Conservation (phyloP, 108 stramenopile species). For the Nitzschia palea region DNA sequence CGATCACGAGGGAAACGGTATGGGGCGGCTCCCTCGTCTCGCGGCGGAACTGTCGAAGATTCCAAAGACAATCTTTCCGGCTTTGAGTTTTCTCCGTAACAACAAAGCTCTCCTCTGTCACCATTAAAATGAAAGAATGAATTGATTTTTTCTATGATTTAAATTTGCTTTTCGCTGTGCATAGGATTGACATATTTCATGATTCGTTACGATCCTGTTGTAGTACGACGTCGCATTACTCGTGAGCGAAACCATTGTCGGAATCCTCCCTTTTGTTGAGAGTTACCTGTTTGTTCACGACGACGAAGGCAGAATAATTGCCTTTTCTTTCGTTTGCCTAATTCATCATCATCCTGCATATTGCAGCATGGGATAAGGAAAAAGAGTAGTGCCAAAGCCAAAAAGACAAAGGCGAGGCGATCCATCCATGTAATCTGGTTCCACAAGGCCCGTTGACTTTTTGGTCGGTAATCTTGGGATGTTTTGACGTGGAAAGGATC, state of each 20-base stretch:
- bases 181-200: background rate
- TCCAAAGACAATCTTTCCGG: background rate
- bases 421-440: constrained; percentile 18
- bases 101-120: background rate
- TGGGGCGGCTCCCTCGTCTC: background rate
- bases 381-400: constrained; percentile 13
- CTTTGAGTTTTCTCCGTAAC: constrained; percentile 25
- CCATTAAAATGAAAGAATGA: too few relatives aligned
- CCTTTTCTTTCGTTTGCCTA: background rate
- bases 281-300: too few relatives aligned
- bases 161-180: too few relatives aligned
- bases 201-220: background rate
- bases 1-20: constrained; percentile 38
- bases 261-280: background rate
- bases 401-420: constrained; percentile 2
- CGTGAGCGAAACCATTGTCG: background rate
- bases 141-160: too few relatives aligned
- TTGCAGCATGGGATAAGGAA: background rate
- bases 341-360: constrained; percentile 10
- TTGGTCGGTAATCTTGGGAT: constrained; percentile 6
- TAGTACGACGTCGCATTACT: background rate
- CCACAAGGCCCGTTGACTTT: constrained; percentile 4
- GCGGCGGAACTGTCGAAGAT: background rate
- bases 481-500: constrained; percentile 21
- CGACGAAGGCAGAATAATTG: background rate